phyloP scores from a whole-genome alignment of 805 yeast species.

The Pichia kluyveri region DNA sequence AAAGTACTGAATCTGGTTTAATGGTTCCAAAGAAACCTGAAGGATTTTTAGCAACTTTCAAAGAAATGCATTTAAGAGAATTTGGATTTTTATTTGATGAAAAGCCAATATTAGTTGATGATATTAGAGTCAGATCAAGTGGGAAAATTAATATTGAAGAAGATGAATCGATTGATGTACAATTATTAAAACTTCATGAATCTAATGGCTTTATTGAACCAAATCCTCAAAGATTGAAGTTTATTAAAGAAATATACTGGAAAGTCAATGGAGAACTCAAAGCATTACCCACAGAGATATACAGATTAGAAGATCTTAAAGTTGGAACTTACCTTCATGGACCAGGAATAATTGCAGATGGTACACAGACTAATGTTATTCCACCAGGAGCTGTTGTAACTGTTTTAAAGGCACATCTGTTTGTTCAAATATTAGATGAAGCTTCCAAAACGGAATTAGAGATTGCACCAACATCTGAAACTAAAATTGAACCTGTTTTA shows the following conservation, averaged over 20 bases:
- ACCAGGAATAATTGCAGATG: constrained; percentile 72
- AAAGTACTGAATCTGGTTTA: constrained; percentile 83
- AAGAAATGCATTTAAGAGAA: constrained; percentile 52
- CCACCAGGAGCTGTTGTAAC: constrained; percentile 54
- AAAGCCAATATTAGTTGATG: constrained; percentile 53
- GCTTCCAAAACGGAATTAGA: background rate
- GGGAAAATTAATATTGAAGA: constrained; percentile 45
- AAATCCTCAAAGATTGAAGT: constrained; percentile 20
- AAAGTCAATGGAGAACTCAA: constrained; percentile 31
- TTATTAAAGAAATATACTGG: constrained; percentile 47
- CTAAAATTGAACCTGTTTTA: constrained; percentile 54
- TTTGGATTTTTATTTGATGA: constrained; percentile 61
- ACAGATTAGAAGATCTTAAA: constrained; percentile 40
- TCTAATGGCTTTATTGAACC: constrained; percentile 17
- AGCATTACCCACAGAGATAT: constrained; percentile 44
- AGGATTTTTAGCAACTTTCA: constrained; percentile 37
- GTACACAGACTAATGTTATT: constrained; percentile 70
- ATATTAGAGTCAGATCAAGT: constrained; percentile 63
- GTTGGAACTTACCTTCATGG: constrained; percentile 51
- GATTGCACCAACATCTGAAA: constrained; percentile 5
- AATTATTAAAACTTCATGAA: constrained; percentile 31
- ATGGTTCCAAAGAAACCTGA: constrained; percentile 39
- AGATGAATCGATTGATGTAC: constrained; percentile 40
- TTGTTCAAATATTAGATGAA: constrained; percentile 4
- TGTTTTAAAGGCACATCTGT: constrained; percentile 53